Evolutionary conservation across 2,329 filamentous ascomycete genomes (phyloP), one percentile per base, ranked within the genome.

Genomic region (Diatrype stigma): DNA sequence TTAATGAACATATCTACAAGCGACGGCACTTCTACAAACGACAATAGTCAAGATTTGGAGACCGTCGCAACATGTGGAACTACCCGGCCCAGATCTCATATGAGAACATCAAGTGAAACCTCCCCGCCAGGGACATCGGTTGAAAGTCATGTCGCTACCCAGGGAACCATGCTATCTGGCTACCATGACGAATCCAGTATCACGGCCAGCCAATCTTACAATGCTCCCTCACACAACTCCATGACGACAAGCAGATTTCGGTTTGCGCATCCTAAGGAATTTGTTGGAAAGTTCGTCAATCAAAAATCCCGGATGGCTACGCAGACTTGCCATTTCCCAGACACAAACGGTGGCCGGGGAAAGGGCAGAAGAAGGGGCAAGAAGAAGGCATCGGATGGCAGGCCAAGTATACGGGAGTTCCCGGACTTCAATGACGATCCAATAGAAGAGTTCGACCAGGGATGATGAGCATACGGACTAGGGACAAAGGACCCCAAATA

Each of bases 381-480:
- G 46, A 56, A 55, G 42, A 57, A 28, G 19, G 51, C 55, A 2
- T 44, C 23, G 22, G 61, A 64, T 46, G 62, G 59, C n/a, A 63
- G 63, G 44, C 53, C 59, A n/a, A 51, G 62, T 54, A 66, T 66
- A 52, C 60, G 63, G 48, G 42, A 49, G n/a, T 53, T 66, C 16
- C 63, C 63, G 5, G 56, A 60, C 50, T 63, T 63, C 50, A 51
- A 63, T 12, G 63, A 55, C 4, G 63, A 66, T 47, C 63, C 63
- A 23, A 66, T 65, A 34, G 63, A 66, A 50, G 63, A 64, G 14
- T 61, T 55, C 34, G 55, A 54, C 23, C 50, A 52, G 8, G 40
- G 49, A 37, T 56, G 38, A 48, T 22, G 14, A 7, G 21, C 7
- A 8, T 28, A 5, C 6, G 6, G 14, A 14, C n/a, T 37, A 16